Conservation (phyloP, 2,329 filamentous ascomycete species). For the Chrysoporthe austroafricana region DNA sequence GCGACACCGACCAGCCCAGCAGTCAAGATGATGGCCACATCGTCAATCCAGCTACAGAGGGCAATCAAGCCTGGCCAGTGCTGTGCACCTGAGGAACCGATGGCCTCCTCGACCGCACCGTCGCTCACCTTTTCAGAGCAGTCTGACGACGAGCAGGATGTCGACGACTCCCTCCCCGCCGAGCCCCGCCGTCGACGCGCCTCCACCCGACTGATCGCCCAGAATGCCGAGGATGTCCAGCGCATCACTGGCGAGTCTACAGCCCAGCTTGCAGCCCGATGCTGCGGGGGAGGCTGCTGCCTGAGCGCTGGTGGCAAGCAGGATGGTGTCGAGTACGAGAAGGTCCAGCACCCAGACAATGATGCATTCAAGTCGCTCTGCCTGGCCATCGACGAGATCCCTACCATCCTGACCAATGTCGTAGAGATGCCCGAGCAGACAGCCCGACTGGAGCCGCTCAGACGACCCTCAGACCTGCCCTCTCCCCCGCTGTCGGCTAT, state of each 20-base stretch:
- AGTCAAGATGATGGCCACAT: conserved; percentile 41
- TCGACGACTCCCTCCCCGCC: conserved; percentile 51
- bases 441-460: conserved; percentile 68
- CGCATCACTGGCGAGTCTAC: conserved; percentile 68
- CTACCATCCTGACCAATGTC: conserved; percentile 72
- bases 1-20: conserved; percentile 38
- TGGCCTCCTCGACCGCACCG: conserved; percentile 57
- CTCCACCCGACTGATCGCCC: conserved; percentile 69
- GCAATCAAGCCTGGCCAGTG: conserved; percentile 37
- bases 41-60: conserved; percentile 38
- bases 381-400: conserved; percentile 76
- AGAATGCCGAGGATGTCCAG: conserved; percentile 64
- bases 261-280: conserved; percentile 63
- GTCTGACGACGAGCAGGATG: conserved; percentile 59
- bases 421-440: conserved; percentile 75
- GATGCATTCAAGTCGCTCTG: conserved; percentile 80
- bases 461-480: conserved; percentile 40
- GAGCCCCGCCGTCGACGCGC: conserved; percentile 62
- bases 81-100: conserved; percentile 46
- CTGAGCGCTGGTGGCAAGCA: conserved; percentile 52
- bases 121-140: conserved; percentile 65
- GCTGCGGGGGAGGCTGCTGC: conserved; percentile 68
- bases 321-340: conserved; percentile 55
- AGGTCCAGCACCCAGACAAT: conserved; percentile 71
- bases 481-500: conserved; percentile 56